phyloP scores from a whole-genome alignment of 306 rosid genomes.

The Cucurbita pepo region DNA sequence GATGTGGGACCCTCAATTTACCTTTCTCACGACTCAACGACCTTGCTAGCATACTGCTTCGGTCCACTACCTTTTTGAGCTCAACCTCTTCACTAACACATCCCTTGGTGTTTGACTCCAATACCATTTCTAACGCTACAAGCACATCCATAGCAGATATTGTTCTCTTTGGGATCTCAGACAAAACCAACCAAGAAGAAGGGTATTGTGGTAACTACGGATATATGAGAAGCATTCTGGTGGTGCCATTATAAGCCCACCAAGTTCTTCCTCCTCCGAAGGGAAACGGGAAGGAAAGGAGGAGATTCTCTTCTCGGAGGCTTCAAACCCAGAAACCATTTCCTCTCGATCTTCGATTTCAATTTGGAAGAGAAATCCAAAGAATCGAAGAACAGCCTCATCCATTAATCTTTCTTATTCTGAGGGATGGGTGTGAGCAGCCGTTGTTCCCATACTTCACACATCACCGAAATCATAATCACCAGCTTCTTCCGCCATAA shows the following conservation, averaged over 20 bases:
- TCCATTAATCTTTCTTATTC: conserved; percentile 11
- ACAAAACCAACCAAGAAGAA: background rate
- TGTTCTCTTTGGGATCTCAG: too few species aligned
- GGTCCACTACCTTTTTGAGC: too few species aligned
- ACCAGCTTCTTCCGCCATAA: conserved; percentile 95
- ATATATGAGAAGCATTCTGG: background rate
- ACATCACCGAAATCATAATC: conserved; percentile 82
- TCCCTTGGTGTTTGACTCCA: too few species aligned
- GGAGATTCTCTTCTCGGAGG: background rate
- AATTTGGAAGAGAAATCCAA: background rate
- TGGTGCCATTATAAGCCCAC: conserved; percentile 2
- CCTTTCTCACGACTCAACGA: too few species aligned
- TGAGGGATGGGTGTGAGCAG: conserved; percentile 85
- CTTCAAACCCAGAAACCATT: background rate
- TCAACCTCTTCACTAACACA: too few species aligned
- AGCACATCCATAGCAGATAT: too few species aligned
- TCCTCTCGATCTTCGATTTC: background rate
- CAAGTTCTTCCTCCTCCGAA: background rate
- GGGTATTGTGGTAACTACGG: background rate
- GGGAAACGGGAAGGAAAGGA: background rate
- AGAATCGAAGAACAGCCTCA: background rate
- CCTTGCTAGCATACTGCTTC: too few species aligned
- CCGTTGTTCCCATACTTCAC: conserved; percentile 86
- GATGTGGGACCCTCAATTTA: too few species aligned
- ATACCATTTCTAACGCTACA: too few species aligned